Evolutionary conservation across 495 filamentous ascomycete genomes (phyloP).

Genomic region (Friedmanniomyces simplex): DNA sequence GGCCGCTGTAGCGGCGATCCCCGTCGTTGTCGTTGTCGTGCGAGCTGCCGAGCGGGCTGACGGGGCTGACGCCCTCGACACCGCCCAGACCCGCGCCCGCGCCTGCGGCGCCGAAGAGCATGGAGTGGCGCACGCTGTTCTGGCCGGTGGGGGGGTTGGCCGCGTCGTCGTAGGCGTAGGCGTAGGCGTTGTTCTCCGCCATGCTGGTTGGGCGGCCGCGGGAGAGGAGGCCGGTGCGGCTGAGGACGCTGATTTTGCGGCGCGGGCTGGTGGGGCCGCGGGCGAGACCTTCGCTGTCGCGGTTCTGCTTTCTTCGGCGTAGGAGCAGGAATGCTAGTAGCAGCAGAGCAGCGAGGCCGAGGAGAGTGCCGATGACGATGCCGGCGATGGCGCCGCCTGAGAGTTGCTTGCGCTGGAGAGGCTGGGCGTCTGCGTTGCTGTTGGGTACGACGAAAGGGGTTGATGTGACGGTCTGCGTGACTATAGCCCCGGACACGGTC

Average conservation of each 20-base stretch:
- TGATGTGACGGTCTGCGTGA: slow-evolving; percentile 19
- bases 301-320: slow-evolving; percentile 8
- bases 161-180: not conserved
- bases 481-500: slow-evolving; percentile 4
- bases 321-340: slow-evolving; percentile 6
- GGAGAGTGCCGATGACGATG: slow-evolving; percentile 13
- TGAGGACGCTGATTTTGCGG: slow-evolving; percentile 22
- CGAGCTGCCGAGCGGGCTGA: slow-evolving; percentile 14
- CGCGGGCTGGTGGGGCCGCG: not conserved
- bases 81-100: not conserved
- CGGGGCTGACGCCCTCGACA: slow-evolving; percentile 6
- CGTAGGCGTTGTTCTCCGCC: not conserved
- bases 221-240: slow-evolving; percentile 18
- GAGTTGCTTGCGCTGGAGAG: slow-evolving; percentile 6
- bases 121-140: slow-evolving; percentile 17
- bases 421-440: not conserved
- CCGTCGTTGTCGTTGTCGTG: not conserved
- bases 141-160: not conserved
- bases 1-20: slow-evolving; percentile 8
- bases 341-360: slow-evolving; percentile 12
- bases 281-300: not conserved
- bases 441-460: slow-evolving; percentile 1
- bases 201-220: slow-evolving; percentile 9
- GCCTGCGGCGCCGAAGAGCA: slow-evolving; percentile 7
- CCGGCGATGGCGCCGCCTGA: slow-evolving; percentile 20